phyloP scores from a whole-genome alignment of 805 yeast species.

The Zygosaccharomyces siamensis region DNA sequence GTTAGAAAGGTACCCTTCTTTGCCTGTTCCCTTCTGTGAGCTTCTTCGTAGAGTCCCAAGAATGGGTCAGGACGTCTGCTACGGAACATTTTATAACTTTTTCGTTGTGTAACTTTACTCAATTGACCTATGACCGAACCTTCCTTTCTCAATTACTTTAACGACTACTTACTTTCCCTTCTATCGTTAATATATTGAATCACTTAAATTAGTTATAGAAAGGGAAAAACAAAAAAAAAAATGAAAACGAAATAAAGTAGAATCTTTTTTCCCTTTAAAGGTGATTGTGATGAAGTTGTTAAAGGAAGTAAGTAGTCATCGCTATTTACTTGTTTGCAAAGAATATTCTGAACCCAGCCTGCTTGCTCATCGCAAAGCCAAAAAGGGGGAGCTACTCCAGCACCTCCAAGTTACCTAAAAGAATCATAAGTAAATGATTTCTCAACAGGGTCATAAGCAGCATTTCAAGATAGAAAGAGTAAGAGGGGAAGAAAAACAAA shows the following conservation, averaged over 20 bases:
- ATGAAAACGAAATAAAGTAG: too few species aligned
- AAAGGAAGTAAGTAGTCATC: background rate
- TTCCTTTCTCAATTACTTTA: background rate
- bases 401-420: background rate
- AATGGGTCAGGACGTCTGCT: constrained; percentile 5
- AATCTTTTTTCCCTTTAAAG: too few species aligned
- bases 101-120: background rate
- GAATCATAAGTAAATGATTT: background rate
- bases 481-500: too few species aligned
- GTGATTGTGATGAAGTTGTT: background rate
- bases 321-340: background rate
- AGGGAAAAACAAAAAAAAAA: too few species aligned
- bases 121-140: background rate
- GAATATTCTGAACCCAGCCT: background rate
- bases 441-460: background rate
- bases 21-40: background rate
- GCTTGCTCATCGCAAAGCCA: background rate
- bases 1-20: constrained; percentile 11
- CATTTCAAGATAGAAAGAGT: too few species aligned
- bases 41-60: background rate
- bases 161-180: background rate
- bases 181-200: background rate
- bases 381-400: background rate
- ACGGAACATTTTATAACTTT: background rate
- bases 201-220: background rate